These are phyloP conservation scores for Calonectria montana DNA, from an alignment of 2,329 filamentous ascomycete genomes.

Conservation along the genomic window DNA sequence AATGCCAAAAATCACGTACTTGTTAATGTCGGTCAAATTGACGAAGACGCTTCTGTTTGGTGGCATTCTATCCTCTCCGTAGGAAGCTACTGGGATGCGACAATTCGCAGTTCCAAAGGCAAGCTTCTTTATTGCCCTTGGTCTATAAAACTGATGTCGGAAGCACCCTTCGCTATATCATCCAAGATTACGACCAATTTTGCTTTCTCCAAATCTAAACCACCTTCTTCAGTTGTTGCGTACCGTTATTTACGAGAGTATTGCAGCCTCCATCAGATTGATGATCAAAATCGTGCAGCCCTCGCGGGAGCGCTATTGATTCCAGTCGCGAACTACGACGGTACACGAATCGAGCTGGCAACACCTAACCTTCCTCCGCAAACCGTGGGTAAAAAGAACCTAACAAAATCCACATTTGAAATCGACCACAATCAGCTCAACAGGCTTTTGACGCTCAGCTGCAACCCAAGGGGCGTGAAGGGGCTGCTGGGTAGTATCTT, in stretches of 20 bases:
- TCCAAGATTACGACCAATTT: neutral
- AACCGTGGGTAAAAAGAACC: neutral
- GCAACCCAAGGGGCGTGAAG: conserved; percentile 28
- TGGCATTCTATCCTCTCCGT: conserved; percentile 42
- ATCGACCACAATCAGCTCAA: conserved; percentile 17
- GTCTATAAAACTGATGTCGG: conserved; percentile 12
- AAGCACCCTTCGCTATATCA: conserved; percentile 9
- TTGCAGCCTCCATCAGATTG: conserved; percentile 39
- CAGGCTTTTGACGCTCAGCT: conserved; percentile 35
- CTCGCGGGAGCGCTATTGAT: conserved; percentile 43
- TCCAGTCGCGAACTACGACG: conserved; percentile 41
- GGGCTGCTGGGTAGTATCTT: conserved; percentile 34
- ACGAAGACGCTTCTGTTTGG: conserved; percentile 42
- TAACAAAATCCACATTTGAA: neutral
- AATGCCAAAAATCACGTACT: neutral
- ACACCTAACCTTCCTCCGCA: neutral
- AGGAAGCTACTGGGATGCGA: conserved; percentile 40
- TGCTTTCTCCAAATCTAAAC: neutral
- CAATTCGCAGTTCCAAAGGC: conserved; percentile 28
- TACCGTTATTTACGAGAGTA: conserved; percentile 42
- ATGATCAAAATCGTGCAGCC: conserved; percentile 41
- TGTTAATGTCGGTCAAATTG: conserved; percentile 40
- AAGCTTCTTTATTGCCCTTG: conserved; percentile 34
- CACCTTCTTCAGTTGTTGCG: conserved; percentile 31
- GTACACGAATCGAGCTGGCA: conserved; percentile 26